phyloP scores from a whole-genome alignment of 2,329 filamentous ascomycete genomes.

The Colletotrichum magnum region DNA sequence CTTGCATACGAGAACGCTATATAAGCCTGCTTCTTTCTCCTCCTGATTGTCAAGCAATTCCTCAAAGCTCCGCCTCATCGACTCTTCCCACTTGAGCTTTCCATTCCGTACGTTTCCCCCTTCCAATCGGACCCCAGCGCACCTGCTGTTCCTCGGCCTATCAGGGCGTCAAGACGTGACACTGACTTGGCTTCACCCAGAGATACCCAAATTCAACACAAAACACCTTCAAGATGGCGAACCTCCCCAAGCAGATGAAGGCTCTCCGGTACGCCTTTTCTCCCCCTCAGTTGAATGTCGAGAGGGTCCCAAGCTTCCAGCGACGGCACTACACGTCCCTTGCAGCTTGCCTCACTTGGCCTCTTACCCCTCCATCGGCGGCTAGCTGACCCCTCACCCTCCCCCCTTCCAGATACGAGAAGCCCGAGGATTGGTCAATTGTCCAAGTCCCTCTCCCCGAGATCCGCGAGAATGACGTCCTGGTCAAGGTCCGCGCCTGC shows the following conservation, averaged over 20 bases:
- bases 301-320: neutral
- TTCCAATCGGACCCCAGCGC: neutral
- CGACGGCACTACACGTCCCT: neutral
- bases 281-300: slow-evolving; percentile 10
- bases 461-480: slow-evolving; percentile 71
- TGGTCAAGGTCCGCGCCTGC: slow-evolving; percentile 78
- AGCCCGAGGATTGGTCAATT: slow-evolving; percentile 72
- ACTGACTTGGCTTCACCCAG: slow-evolving; percentile 13
- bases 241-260: slow-evolving; percentile 70
- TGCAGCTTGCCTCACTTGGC: slow-evolving; percentile 24
- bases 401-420: slow-evolving; percentile 64
- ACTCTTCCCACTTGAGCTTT: slow-evolving; percentile 3
- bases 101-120: neutral
- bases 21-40: slow-evolving; percentile 19
- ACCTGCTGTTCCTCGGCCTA: neutral
- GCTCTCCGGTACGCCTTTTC: slow-evolving; percentile 67
- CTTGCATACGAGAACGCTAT: slow-evolving; percentile 12
- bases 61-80: slow-evolving; percentile 18
- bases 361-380: slow-evolving; percentile 36
- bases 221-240: slow-evolving; percentile 49
- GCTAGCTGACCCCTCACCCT: slow-evolving; percentile 42
- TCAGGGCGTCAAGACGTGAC: neutral
- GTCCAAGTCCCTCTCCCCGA: slow-evolving; percentile 74
- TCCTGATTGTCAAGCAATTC: neutral
- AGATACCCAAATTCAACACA: neutral